Percentiles rank a stretch among this genome's conserved stretches.
These are phyloP conservation scores for Sporothrix curviconia DNA, from an alignment of 2,329 filamentous ascomycete species.

Conservation along the genomic window DNA sequence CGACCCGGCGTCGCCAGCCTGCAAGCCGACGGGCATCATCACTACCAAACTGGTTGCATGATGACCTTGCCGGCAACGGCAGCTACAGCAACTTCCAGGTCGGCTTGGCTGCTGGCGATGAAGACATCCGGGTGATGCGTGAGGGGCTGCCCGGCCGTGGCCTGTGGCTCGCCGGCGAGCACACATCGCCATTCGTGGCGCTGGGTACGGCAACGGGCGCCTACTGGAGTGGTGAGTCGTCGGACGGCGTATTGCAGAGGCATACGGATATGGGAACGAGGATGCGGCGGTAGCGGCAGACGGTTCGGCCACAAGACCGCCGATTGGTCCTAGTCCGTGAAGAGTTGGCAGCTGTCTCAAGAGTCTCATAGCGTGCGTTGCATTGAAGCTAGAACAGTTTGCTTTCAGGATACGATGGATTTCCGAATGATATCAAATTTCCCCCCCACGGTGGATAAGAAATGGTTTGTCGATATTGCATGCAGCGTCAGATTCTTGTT, in stretches of 20 bases:
- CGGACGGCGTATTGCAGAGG: slow-evolving; percentile 55
- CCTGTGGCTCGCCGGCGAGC: slow-evolving; percentile 83
- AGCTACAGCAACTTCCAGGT: slow-evolving; percentile 82
- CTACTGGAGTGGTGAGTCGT: slow-evolving; percentile 85
- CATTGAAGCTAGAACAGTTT: no score
- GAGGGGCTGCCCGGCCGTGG: slow-evolving; percentile 58
- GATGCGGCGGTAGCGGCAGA: background rate
- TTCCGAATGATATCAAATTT: no score
- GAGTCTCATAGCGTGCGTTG: no score
- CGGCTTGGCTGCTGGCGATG: slow-evolving; percentile 62
- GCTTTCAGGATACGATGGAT: no score
- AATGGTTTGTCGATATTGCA: no score
- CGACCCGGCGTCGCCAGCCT: slow-evolving; percentile 43
- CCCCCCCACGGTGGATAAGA: no score
- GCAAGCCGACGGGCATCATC: slow-evolving; percentile 56
- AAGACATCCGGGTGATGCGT: slow-evolving; percentile 61
- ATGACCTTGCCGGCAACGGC: slow-evolving; percentile 73
- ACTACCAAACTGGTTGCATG: slow-evolving; percentile 72
- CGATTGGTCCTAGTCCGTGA: no score
- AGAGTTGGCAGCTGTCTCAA: no score
- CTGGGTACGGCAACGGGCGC: slow-evolving; percentile 85
- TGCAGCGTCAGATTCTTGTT: background rate
- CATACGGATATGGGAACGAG: slow-evolving; percentile 31
- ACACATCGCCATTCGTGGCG: slow-evolving; percentile 83
- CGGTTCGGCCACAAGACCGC: no score